Evolutionary conservation across 129 eudicot species (phyloP).

Genomic region (Flaveria ramosissima): DNA sequence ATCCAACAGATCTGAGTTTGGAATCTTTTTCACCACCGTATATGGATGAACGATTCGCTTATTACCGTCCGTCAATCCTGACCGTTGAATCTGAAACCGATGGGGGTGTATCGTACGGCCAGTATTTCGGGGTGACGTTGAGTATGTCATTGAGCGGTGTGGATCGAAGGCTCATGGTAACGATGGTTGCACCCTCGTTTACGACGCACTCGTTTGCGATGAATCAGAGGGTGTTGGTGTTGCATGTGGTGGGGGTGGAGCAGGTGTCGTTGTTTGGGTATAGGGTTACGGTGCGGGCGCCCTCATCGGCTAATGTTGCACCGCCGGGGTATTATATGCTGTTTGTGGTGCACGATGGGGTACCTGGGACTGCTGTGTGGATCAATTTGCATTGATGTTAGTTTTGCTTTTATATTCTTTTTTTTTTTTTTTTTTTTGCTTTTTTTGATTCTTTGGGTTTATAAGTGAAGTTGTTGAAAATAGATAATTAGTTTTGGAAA

Average conservation of each 20-base stretch:
- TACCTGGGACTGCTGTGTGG: conserved; percentile 75
- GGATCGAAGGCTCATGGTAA: conserved; percentile 41
- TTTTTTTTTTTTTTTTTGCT: too few species aligned
- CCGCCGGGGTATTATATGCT: conserved; percentile 94
- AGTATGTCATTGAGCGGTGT: conserved; percentile 27
- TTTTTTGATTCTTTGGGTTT: conserved; percentile 8
- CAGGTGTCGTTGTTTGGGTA: conserved; percentile 41
- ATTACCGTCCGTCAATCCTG: conserved; percentile 54
- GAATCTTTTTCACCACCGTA: conserved; percentile 76
- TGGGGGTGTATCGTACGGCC: conserved; percentile 47
- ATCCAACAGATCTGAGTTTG: conserved; percentile 67
- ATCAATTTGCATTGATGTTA: conserved; percentile 39
- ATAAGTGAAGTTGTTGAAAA: background rate
- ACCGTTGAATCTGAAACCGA: conserved; percentile 40
- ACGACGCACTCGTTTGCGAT: conserved; percentile 82
- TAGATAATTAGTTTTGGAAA: background rate
- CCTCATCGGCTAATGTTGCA: conserved; percentile 58
- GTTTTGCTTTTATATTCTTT: background rate
- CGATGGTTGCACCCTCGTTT: conserved; percentile 76
- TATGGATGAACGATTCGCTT: conserved; percentile 36
- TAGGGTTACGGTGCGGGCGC: conserved; percentile 62
- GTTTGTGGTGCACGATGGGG: conserved; percentile 75
- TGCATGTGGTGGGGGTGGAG: conserved; percentile 31
- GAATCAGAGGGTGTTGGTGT: conserved; percentile 73
- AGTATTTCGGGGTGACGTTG: conserved; percentile 47